Percentiles rank a stretch among this genome's conserved stretches.
phyloP scores from a whole-genome alignment of 164 flowering plant species.

The Amborella trichopoda region DNA sequence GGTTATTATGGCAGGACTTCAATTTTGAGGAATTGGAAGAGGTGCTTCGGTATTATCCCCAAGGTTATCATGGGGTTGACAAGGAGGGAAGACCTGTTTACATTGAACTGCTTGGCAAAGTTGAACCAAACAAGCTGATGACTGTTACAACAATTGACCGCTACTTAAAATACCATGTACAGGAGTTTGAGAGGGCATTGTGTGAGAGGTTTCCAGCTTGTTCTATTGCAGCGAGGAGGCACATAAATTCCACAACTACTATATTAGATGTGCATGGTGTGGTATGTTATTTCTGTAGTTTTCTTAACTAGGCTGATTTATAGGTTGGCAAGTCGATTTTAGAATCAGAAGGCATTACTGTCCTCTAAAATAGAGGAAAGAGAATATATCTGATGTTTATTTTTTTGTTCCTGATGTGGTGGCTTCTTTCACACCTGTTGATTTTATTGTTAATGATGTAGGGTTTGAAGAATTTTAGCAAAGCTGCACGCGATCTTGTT shows the following conservation, averaged over 20 bases:
- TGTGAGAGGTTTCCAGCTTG: constrained; percentile 76
- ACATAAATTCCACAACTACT: constrained; percentile 49
- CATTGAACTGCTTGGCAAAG: constrained; percentile 15
- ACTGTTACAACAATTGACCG: constrained; percentile 12
- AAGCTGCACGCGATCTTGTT: constrained; percentile 70
- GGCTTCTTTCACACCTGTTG: constrained; percentile 1
- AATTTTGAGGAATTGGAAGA: constrained; percentile 12
- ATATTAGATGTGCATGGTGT: constrained; percentile 76
- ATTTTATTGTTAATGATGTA: constrained; percentile 21
- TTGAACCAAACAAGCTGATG: constrained; percentile 13
- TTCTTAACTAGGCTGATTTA: no score
- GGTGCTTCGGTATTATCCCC: constrained; percentile 15
- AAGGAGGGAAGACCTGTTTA: constrained; percentile 20
- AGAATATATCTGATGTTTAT: no score
- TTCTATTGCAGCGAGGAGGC: constrained; percentile 62
- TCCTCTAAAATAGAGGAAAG: no score
- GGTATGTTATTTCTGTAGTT: no score
- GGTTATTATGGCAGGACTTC: constrained; percentile 13
- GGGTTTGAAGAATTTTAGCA: constrained; percentile 79
- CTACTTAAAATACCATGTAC: constrained; percentile 48
- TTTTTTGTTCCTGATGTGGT: neutral
- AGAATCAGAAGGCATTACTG: no score
- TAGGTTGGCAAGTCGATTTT: no score
- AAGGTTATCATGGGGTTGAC: constrained; percentile 22
- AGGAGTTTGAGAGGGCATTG: constrained; percentile 76